phyloP scores from a whole-genome alignment of 768 basidiomycete species.

The Daedalea quercina region DNA sequence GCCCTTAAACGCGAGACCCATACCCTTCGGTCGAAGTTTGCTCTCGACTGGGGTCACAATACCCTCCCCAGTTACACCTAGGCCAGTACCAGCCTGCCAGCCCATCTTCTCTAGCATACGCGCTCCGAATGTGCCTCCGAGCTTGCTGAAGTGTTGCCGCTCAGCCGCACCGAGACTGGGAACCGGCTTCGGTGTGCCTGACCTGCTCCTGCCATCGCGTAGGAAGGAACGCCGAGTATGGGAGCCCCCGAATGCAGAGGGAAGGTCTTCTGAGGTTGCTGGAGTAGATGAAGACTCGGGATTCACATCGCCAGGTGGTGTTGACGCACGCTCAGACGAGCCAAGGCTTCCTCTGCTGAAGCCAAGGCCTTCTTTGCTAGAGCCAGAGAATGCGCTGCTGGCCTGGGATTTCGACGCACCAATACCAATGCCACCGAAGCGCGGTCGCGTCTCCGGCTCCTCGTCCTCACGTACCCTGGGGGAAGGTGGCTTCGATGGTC shows the following conservation, averaged over 20 bases:
- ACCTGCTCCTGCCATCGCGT: slow-evolving; percentile 37
- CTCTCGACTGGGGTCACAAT: slow-evolving; percentile 86
- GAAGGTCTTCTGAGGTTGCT: slow-evolving; percentile 28
- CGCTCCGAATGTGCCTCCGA: slow-evolving; percentile 75
- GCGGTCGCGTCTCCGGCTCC: slow-evolving; percentile 38
- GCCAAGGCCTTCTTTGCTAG: slow-evolving; percentile 7
- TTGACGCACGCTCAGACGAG: slow-evolving; percentile 19
- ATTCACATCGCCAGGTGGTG: slow-evolving; percentile 32
- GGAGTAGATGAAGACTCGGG: slow-evolving; percentile 41
- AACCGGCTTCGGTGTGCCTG: slow-evolving; percentile 36
- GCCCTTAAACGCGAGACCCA: slow-evolving; percentile 83
- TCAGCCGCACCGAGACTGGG: slow-evolving; percentile 55
- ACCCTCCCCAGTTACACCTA: slow-evolving; percentile 70
- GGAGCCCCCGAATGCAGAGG: slow-evolving; percentile 33
- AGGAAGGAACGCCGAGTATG: slow-evolving; percentile 45
- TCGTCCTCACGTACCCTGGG: slow-evolving; percentile 48
- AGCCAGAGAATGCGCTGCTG: slow-evolving; percentile 13
- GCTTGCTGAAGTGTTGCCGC: slow-evolving; percentile 73
- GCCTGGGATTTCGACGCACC: slow-evolving; percentile 16
- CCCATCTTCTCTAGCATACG: slow-evolving; percentile 94
- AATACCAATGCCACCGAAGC: slow-evolving; percentile 41
- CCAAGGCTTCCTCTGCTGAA: slow-evolving; percentile 39
- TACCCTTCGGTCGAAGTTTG: slow-evolving; percentile 77
- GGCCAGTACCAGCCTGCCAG: slow-evolving; percentile 79
- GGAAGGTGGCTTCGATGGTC: slow-evolving; percentile 47